These are phyloP conservation scores for Phialophora expanda DNA, from an alignment of 2,329 filamentous ascomycete genomes.

Conservation along the genomic window DNA sequence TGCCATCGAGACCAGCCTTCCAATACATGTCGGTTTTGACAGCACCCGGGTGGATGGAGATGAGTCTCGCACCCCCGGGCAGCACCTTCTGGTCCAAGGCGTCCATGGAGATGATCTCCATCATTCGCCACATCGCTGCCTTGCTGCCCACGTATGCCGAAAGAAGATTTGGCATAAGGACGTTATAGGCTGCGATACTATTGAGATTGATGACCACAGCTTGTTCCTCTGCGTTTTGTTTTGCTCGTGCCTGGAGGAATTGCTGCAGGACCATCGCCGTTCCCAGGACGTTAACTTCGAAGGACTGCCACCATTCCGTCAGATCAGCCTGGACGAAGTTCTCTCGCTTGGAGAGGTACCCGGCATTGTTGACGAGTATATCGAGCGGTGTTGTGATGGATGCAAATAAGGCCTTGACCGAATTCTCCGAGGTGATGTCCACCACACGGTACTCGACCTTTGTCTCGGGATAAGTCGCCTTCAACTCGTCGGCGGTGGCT, in stretches of 20 bases:
- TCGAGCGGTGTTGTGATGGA: constrained; percentile 5
- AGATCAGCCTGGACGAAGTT: constrained; percentile 8
- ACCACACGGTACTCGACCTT: constrained; percentile 10
- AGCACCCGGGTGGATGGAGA: constrained; percentile 11
- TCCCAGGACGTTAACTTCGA: constrained; percentile 14
- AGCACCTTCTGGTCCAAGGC: neutral
- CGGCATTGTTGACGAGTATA: constrained; percentile 13
- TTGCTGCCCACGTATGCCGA: constrained; percentile 13
- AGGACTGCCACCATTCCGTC: constrained; percentile 13
- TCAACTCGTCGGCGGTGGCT: constrained; percentile 8
- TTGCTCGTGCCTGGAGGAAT: constrained; percentile 3
- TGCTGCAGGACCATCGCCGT: constrained; percentile 8
- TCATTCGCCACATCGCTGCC: constrained; percentile 17
- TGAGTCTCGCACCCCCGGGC: constrained; percentile 1
- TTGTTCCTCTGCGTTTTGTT: constrained; percentile 7
- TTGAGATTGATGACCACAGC: constrained; percentile 15
- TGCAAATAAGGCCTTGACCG: constrained; percentile 12
- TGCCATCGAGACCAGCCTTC: constrained; percentile 8
- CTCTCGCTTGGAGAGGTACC: constrained; percentile 7
- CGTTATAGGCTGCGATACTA: constrained; percentile 8
- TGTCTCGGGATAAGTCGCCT: neutral
- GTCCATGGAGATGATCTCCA: constrained; percentile 15
- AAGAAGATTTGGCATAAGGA: constrained; percentile 7
- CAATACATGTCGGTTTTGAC: constrained; percentile 12
- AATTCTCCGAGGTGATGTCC: constrained; percentile 14